Evolutionary conservation across 2,329 filamentous ascomycete species (phyloP).

Genomic region (Cladosporium sp.): DNA sequence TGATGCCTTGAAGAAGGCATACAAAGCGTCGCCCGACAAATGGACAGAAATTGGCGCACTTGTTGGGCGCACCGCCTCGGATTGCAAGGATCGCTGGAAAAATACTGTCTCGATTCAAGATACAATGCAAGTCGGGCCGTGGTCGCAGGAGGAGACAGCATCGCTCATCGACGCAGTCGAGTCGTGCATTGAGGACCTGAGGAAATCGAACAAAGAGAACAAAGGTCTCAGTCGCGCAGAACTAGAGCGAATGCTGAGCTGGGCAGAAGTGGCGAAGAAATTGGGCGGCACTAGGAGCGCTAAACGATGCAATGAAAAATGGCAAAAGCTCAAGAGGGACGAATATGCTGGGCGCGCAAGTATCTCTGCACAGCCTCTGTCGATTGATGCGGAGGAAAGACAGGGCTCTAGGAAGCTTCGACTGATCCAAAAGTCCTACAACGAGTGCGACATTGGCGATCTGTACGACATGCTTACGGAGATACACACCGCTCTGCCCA

Average conservation of each 20-base stretch:
- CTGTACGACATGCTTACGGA: conserved; percentile 38
- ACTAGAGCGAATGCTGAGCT: conserved; percentile 58
- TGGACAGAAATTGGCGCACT: conserved; percentile 61
- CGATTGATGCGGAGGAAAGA: neutral
- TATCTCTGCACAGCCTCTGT: neutral
- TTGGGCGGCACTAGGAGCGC: conserved; percentile 60
- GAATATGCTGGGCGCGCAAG: neutral
- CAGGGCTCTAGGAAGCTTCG: conserved; percentile 14
- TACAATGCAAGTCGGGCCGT: conserved; percentile 50
- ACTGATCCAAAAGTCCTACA: conserved; percentile 20
- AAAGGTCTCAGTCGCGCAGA: conserved; percentile 35
- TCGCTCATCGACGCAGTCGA: conserved; percentile 45
- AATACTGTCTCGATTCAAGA: conserved; percentile 61
- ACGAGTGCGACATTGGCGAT: conserved; percentile 39
- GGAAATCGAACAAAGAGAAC: conserved; percentile 33
- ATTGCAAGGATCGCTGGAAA: conserved; percentile 66
- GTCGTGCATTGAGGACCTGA: conserved; percentile 49
- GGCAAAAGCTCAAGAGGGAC: conserved; percentile 47
- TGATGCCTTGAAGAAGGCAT: conserved; percentile 46
- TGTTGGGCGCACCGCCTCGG: conserved; percentile 61
- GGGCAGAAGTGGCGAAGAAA: conserved; percentile 59
- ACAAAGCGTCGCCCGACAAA: conserved; percentile 48
- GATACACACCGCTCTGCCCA: conserved; percentile 22
- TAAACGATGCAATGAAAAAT: conserved; percentile 66
- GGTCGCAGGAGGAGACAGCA: conserved; percentile 58